Conservation (phyloP, 305 asterid genomes). For the Fraxinus latifolia region DNA sequence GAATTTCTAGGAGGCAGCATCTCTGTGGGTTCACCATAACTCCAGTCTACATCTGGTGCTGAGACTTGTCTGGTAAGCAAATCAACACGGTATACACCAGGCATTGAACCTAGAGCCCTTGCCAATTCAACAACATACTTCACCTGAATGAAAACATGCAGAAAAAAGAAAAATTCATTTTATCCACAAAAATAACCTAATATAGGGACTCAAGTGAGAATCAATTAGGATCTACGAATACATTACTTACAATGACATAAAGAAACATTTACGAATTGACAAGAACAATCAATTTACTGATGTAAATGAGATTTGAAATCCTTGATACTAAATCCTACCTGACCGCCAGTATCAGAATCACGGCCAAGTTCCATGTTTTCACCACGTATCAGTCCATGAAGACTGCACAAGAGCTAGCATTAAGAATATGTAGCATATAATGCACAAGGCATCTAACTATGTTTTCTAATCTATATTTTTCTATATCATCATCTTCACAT, state of each 20-base stretch:
- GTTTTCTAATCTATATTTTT: background rate
- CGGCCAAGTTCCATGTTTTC: constrained; percentile 99
- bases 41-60: constrained; percentile 90
- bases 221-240: background rate
- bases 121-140: constrained; percentile 98
- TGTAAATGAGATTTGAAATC: background rate
- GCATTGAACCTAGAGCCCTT: constrained; percentile 97
- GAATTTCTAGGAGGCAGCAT: constrained; percentile 75
- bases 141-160: constrained; percentile 48
- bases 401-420: constrained; percentile 46
- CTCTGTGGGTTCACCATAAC: constrained; percentile 98
- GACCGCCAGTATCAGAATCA: constrained; percentile 99
- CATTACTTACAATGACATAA: background rate
- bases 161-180: constrained; percentile 1
- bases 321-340: constrained; percentile 48
- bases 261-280: background rate
- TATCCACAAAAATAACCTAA: background rate
- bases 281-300: background rate
- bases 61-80: constrained; percentile 96
- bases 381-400: constrained; percentile 96
- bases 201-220: constrained; percentile 4
- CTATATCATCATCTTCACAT: background rate
- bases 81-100: constrained; percentile 98
- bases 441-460: constrained; percentile 13
- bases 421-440: constrained; percentile 21